Evolutionary conservation across 345 rosid species (phyloP).

Genomic region (Toxicodendron radicans): DNA sequence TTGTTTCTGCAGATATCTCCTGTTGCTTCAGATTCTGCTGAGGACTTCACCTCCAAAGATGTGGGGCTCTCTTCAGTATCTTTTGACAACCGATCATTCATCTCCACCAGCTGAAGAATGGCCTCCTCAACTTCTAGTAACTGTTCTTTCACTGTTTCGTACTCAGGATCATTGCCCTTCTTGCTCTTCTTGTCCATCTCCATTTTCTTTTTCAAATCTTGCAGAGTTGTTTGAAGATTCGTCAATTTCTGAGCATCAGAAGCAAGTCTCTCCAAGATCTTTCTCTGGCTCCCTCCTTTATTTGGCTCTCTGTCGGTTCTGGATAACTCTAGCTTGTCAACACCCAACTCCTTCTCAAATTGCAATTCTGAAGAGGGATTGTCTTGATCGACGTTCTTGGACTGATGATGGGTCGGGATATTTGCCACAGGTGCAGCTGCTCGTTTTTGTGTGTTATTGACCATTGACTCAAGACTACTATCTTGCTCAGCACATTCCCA

Average conservation of each 20-base stretch:
- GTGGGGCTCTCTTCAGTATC: slow-evolving; percentile 45
- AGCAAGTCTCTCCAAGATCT: slow-evolving; percentile 69
- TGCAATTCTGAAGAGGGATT: slow-evolving; percentile 52
- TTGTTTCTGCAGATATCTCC: slow-evolving; percentile 41
- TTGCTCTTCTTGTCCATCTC: slow-evolving; percentile 59
- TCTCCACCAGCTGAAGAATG: slow-evolving; percentile 50
- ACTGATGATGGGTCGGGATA: slow-evolving; percentile 8
- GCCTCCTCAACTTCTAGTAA: slow-evolving; percentile 69
- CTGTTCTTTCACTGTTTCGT: slow-evolving; percentile 54
- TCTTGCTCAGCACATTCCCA: slow-evolving; percentile 57
- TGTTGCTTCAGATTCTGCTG: slow-evolving; percentile 32
- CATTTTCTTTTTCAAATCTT: slow-evolving; percentile 66
- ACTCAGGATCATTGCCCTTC: slow-evolving; percentile 54
- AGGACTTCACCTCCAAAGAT: slow-evolving; percentile 16
- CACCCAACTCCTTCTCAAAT: slow-evolving; percentile 63
- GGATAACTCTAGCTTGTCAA: slow-evolving; percentile 69
- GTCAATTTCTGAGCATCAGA: slow-evolving; percentile 69
- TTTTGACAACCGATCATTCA: slow-evolving; percentile 49
- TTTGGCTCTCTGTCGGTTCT: slow-evolving; percentile 35
- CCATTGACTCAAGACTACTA: slow-evolving; percentile 18
- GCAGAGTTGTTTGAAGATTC: slow-evolving; percentile 53
- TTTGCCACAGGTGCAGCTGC: slow-evolving; percentile 18
- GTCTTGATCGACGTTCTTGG: slow-evolving; percentile 16
- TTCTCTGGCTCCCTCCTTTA: slow-evolving; percentile 41
- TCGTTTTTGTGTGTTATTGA: slow-evolving; percentile 18